phyloP scores from a whole-genome alignment of 2,329 filamentous ascomycete species.

The Remersonia thermophila region DNA sequence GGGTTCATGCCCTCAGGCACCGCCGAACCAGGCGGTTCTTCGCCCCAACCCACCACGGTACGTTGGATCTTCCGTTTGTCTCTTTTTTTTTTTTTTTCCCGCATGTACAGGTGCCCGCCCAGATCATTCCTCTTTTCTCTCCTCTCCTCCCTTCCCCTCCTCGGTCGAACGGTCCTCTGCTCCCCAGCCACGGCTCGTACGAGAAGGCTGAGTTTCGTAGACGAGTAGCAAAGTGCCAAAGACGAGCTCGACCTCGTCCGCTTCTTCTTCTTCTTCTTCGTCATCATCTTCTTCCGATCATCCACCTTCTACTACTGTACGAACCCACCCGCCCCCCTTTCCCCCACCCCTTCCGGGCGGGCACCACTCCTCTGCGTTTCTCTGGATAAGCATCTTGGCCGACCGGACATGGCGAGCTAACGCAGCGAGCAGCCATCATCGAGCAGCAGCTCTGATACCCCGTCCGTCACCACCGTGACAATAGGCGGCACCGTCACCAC shows the following conservation, averaged over 20 bases:
- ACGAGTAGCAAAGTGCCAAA: constrained; percentile 8
- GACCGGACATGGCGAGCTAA: too few relatives aligned
- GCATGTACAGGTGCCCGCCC: too few relatives aligned
- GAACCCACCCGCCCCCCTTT: constrained; percentile 16
- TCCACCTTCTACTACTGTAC: constrained; percentile 31
- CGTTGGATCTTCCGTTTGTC: too few relatives aligned
- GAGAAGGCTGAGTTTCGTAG: too few relatives aligned
- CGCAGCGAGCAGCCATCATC: too few relatives aligned
- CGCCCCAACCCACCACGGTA: background rate
- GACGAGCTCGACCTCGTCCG: constrained; percentile 16
- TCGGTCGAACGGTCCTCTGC: background rate
- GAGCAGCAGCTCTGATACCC: constrained; percentile 16
- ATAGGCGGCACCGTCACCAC: constrained; percentile 40
- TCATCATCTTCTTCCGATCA: constrained; percentile 21
- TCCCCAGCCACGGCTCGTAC: background rate
- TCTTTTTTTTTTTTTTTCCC: too few relatives aligned
- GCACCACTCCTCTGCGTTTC: constrained; percentile 4
- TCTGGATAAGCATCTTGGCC: background rate
- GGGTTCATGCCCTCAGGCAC: constrained; percentile 3
- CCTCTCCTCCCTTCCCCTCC: background rate
- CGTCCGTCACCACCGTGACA: constrained; percentile 41
- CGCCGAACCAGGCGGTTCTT: constrained; percentile 5
- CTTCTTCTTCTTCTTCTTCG: constrained; percentile 16
- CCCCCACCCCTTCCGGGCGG: constrained; percentile 3
- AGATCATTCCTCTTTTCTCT: too few relatives aligned